Percentiles rank a stretch among this genome's conserved stretches.
Conservation (phyloP, 805 yeast species). For the Wickerhamiella australiensis region DNA sequence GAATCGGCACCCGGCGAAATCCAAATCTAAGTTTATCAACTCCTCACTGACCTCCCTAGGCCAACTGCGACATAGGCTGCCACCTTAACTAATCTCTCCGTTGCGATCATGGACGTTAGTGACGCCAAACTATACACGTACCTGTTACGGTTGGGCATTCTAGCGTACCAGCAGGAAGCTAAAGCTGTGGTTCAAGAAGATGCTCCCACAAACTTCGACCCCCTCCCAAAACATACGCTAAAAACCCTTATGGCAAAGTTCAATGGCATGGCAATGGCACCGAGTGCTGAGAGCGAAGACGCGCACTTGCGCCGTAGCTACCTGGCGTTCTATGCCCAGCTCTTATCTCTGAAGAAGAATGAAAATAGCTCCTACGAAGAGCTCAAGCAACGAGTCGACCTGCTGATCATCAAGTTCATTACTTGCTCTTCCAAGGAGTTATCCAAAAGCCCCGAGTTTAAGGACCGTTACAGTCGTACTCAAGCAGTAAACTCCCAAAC, state of each 20-base stretch:
- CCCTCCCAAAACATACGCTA: constrained; percentile 25
- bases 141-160: constrained; percentile 41
- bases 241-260: constrained; percentile 28
- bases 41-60: not conserved
- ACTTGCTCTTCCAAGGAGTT: constrained; percentile 25
- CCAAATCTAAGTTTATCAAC: not conserved
- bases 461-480: constrained; percentile 12
- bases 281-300: constrained; percentile 24
- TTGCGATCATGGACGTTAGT: constrained; percentile 12
- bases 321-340: constrained; percentile 50
- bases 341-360: constrained; percentile 32
- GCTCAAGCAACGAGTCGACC: constrained; percentile 26
- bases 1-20: not conserved
- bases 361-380: constrained; percentile 25
- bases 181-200: constrained; percentile 26
- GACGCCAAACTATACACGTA: constrained; percentile 36
- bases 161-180: constrained; percentile 55
- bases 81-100: constrained; percentile 8
- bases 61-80: not conserved
- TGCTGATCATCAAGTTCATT: constrained; percentile 27
- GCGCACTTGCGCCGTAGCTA: constrained; percentile 46
- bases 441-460: constrained; percentile 14
- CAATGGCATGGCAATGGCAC: constrained; percentile 26
- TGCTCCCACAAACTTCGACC: constrained; percentile 17
- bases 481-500: constrained; percentile 21